phyloP scores from a whole-genome alignment of 2,329 filamentous ascomycete species.

The Pseudogymnoascus sp. region DNA sequence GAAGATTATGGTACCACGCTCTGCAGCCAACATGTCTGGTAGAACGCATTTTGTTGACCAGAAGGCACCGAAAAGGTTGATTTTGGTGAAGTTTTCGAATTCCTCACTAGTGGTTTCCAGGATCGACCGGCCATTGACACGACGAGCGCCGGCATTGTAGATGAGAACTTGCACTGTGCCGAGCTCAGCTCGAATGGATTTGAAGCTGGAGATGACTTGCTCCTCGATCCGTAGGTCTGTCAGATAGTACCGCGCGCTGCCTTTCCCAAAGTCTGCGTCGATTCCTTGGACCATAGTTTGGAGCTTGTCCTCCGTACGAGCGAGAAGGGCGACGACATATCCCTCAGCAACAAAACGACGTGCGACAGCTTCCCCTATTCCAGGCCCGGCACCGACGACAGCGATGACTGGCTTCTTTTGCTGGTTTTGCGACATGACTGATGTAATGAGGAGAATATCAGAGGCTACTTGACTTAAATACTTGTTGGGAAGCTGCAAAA shows the following conservation, averaged over 20 bases:
- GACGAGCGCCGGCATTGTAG: constrained; percentile 18
- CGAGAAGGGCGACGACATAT: constrained; percentile 17
- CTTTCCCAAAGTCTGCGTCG: constrained; percentile 11
- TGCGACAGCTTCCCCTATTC: constrained; percentile 18
- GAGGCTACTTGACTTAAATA: no score
- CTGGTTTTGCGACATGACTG: constrained; percentile 12
- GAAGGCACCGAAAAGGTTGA: constrained; percentile 20
- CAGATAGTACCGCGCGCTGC: constrained; percentile 16
- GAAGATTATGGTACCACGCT: constrained; percentile 49
- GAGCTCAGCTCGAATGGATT: constrained; percentile 12
- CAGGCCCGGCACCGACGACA: constrained; percentile 17
- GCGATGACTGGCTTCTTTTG: constrained; percentile 16
- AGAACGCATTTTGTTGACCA: constrained; percentile 17
- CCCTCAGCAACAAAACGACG: constrained; percentile 17
- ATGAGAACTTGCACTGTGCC: constrained; percentile 16
- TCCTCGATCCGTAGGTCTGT: constrained; percentile 16
- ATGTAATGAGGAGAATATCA: neutral
- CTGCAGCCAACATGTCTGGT: constrained; percentile 16
- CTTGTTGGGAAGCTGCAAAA: neutral
- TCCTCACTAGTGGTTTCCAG: constrained; percentile 18
- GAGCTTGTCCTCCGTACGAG: constrained; percentile 17
- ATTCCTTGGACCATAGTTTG: constrained; percentile 16
- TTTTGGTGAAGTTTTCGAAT: constrained; percentile 18
- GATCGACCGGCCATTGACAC: constrained; percentile 17
- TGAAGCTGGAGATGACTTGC: constrained; percentile 20